Evolutionary conservation across 2,329 filamentous ascomycete species (phyloP).

Genomic region (Aureobasidium uvarum): DNA sequence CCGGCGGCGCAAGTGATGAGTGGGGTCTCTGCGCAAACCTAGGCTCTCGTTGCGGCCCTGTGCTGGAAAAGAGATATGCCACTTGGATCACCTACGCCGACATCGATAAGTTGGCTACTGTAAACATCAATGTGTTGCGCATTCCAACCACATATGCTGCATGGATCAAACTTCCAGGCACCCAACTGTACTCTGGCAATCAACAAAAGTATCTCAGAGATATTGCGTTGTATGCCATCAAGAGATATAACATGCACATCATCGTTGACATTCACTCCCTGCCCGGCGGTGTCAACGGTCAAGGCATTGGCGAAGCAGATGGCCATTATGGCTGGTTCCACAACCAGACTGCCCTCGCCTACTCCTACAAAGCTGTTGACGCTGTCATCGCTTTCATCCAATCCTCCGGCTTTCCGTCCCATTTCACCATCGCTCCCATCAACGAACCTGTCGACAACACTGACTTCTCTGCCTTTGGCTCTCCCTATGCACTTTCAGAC

Average conservation of each 20-base stretch:
- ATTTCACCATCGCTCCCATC: not conserved
- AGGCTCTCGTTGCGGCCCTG: constrained; percentile 29
- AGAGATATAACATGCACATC: constrained; percentile 40
- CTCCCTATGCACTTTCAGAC: constrained; percentile 33
- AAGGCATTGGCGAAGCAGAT: constrained; percentile 32
- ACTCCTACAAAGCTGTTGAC: constrained; percentile 30
- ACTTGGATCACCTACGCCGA: constrained; percentile 29
- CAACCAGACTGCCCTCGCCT: constrained; percentile 38
- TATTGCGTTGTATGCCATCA: constrained; percentile 37
- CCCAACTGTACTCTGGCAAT: not conserved
- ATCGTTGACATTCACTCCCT: constrained; percentile 40
- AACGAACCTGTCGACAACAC: not conserved
- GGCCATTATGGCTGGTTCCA: constrained; percentile 37
- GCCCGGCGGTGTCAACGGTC: constrained; percentile 38
- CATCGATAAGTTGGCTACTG: not conserved
- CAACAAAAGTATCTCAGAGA: not conserved
- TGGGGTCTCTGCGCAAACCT: constrained; percentile 39
- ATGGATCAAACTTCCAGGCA: not conserved
- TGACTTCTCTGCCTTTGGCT: constrained; percentile 33
- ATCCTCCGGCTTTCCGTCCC: too few relatives aligned
- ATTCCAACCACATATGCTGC: not conserved
- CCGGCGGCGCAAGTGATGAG: constrained; percentile 34
- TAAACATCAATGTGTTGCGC: not conserved
- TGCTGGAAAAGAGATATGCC: constrained; percentile 36
- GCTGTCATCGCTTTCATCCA: not conserved